Evolutionary conservation across 2,329 filamentous ascomycete genomes (phyloP), one percentile per base, ranked within the genome.

Genomic region (Hymenoscyphus linearis): DNA sequence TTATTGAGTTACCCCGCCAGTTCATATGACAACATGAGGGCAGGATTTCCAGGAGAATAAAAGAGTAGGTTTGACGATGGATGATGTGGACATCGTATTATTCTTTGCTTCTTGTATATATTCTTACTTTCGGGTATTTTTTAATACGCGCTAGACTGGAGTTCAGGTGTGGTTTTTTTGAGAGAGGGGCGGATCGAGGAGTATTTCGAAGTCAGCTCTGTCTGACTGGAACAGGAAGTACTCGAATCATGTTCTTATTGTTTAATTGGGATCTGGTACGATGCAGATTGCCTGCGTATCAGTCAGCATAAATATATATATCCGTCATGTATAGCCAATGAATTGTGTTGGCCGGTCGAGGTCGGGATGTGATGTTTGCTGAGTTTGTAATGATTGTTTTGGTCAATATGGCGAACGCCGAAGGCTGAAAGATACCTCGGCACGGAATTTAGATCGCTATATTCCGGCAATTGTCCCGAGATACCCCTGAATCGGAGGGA

Each of bases 1-100:
- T 70, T 76, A 60, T 72, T 86, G 53, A 73, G 67, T 64, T 86
- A 82, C 67, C 81, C 82, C 2, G 72, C 74, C 40, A 84, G 80
- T 60, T 75, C 79, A 67, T 87, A 85, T 68, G 77, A 76, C 54
- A 87, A 87, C 68, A 74, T 87, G 62, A 76, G 66, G 18, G 71
- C 71, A 18, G 76, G 75, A 0, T 71, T 75, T 65, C 65, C 68
- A 2, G 56, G 60, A 34, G 60, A 58, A 37, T 56, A 2, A 52
- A 56, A 34, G 60, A 58, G 52, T 56, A 56, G 37, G 27, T 4
- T 10, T 34, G 55, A 57, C 56, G 59, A 70, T 27, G 37, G 7
- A 3, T 31, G 26, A n/a, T 54, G 22, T 36, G 31, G 54, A 36
- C 25, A 56, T n/a, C 22, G 13, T 35, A 12, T 25, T n/a, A 16